These are phyloP conservation scores for Pascua guehoae DNA, from an alignment of 1,284 basidiomycete species.

Conservation along the genomic window DNA sequence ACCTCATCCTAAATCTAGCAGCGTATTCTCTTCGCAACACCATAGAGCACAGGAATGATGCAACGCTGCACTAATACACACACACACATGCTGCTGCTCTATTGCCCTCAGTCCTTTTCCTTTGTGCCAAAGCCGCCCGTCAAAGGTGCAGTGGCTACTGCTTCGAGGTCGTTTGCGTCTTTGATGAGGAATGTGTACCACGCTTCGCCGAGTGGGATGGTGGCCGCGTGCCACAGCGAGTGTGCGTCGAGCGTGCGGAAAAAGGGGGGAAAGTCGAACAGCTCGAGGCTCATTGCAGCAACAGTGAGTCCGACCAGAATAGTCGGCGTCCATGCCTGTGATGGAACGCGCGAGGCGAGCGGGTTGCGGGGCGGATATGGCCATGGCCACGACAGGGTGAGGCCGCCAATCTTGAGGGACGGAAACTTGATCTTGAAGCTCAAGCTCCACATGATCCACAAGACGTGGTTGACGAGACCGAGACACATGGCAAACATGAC, in stretches of 20 bases:
- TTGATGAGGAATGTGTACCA: constrained; percentile 72
- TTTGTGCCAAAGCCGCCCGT: neutral
- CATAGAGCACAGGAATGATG: constrained; percentile 6
- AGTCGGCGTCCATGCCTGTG: constrained; percentile 54
- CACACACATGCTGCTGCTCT: neutral
- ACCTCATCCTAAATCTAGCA: neutral
- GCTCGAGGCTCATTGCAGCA: constrained; percentile 72
- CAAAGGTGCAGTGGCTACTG: neutral
- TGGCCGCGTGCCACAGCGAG: constrained; percentile 87
- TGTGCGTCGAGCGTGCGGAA: constrained; percentile 82
- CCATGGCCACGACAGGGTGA: constrained; percentile 10
- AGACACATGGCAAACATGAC: constrained; percentile 77
- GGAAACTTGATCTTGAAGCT: constrained; percentile 51
- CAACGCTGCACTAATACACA: constrained; percentile 5
- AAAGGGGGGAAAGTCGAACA: constrained; percentile 88
- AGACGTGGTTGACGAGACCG: constrained; percentile 63
- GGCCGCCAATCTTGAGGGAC: constrained; percentile 8
- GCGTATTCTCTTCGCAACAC: constrained; percentile 3
- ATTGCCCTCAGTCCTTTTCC: neutral
- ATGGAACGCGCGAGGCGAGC: constrained; percentile 19
- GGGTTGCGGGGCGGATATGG: constrained; percentile 36
- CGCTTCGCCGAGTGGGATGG: constrained; percentile 68
- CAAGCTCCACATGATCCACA: constrained; percentile 79
- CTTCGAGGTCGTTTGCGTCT: constrained; percentile 38
- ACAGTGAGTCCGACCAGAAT: constrained; percentile 69